A percentile compares a stretch with the other conserved stretches of the same genome.
phyloP scores from a whole-genome alignment of 768 basidiomycete species.

The Udeniomyces megalosporus region DNA sequence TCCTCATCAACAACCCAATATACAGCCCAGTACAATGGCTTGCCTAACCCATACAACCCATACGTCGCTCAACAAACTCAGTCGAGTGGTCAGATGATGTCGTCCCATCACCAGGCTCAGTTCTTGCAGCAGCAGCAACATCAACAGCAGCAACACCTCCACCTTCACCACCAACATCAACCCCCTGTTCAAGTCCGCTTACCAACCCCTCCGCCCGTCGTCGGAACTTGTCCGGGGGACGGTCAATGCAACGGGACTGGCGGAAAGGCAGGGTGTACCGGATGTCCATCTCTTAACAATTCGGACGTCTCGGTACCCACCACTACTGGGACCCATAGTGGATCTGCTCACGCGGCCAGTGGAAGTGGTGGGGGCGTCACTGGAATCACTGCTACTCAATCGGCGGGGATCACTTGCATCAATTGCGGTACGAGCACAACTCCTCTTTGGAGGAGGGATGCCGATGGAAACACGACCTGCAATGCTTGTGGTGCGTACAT shows the following conservation, averaged over 20 bases:
- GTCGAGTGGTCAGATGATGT: no score
- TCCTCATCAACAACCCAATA: no score
- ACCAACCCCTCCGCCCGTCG: slow-evolving; percentile 19
- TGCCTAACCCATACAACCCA: no score
- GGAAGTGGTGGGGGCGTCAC: slow-evolving; percentile 11
- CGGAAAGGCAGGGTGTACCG: slow-evolving; percentile 77
- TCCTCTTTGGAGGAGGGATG: slow-evolving; percentile 35
- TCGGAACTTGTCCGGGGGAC: slow-evolving; percentile 85
- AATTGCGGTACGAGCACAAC: slow-evolving; percentile 33
- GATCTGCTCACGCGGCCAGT: slow-evolving; percentile 15
- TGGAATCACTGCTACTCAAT: slow-evolving; percentile 21
- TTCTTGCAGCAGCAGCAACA: no score
- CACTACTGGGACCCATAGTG: slow-evolving; percentile 10
- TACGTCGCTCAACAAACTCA: no score
- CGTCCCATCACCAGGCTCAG: slow-evolving; percentile 28
- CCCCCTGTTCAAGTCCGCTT: slow-evolving; percentile 26
- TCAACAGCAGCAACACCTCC: slow-evolving; percentile 33
- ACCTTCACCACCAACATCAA: slow-evolving; percentile 48
- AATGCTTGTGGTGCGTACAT: slow-evolving; percentile 34
- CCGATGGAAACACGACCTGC: slow-evolving; percentile 35
- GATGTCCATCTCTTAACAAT: slow-evolving; percentile 96
- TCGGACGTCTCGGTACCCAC: slow-evolving; percentile 26
- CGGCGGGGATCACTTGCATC: slow-evolving; percentile 29
- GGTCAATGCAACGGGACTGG: slow-evolving; percentile 96
- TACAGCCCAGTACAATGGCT: no score